A percentile compares a stretch with the other conserved stretches of the same genome.
phyloP scores from a whole-genome alignment of 805 yeast species.

The Diddensiella caesifluorescens region DNA sequence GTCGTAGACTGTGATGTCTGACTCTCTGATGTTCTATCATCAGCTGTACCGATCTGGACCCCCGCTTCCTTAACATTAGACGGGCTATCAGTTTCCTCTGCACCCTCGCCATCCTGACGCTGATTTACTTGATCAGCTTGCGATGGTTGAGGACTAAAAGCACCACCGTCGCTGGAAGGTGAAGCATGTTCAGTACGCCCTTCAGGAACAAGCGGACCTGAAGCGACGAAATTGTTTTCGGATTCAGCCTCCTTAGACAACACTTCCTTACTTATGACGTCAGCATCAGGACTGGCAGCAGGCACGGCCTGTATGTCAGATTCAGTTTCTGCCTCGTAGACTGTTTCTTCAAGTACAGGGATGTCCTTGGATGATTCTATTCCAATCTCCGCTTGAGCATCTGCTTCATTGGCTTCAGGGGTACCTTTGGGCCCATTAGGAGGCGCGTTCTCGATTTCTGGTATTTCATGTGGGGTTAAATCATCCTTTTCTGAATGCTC shows the following conservation, averaged over 20 bases:
- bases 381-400: not conserved
- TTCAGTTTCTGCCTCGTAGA: not conserved
- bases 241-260: not conserved
- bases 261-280: not conserved
- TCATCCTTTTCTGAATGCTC: constrained; percentile 4
- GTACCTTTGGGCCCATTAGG: no score
- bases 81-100: not conserved
- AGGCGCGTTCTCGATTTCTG: not conserved
- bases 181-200: not conserved
- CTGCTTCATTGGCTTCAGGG: not conserved
- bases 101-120: not conserved
- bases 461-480: not conserved
- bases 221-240: not conserved
- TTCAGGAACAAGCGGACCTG: not conserved
- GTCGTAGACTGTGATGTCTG: not conserved
- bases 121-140: not conserved
- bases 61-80: not conserved
- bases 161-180: not conserved
- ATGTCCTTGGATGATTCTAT: not conserved
- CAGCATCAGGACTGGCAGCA: not conserved
- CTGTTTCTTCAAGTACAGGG: not conserved
- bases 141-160: no score
- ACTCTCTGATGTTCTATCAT: not conserved
- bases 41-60: not conserved
- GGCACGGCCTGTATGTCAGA: not conserved